Evolutionary conservation across 176 grass and related monocot genomes (phyloP), one percentile per base, ranked within the genome.

Genomic region (Melocanna baccifera): DNA sequence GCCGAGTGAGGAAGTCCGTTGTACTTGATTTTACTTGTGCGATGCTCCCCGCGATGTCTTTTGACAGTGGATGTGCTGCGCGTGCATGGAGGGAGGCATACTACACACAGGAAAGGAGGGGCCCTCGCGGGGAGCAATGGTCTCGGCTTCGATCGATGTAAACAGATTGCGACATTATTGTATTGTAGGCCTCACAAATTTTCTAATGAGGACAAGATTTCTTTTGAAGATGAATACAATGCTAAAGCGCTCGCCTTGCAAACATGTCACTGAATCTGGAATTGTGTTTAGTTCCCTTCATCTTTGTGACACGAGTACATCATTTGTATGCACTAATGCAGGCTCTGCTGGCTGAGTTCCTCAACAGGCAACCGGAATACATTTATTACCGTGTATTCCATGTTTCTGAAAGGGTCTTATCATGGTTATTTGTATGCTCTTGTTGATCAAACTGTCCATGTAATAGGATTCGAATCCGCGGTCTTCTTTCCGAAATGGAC

Each of bases 111-210:
- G 67, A 72, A 26, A 63, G 2, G 62, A 80, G 61, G 61, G 51
- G 23, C 80, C 76, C 34, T 75, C 12, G 4, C 15, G 12, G 89
- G 46, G 62, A 62, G 76, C 34, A 62, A 14, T 63, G 18, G 4
- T 11, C 30, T 62, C 32, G 30, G 67, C 68, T 62, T 53, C 32
- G 34, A 25, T 61, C 34, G 62, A 23, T 91, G 89, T 84, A 91
- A 87, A 87, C 85, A 87, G 63, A 83, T 30, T 39, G 53, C 42
- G 37, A 70, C 85, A 81, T 80, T 80, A 80, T 52, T 90, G 84
- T 87, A 87, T 84, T 84, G 84, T 91, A 87, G 85, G 62, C 25
- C 55, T 76, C 52, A 69, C 69, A 87, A 87, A 87, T 87, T 84
- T 52, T 79, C 89, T 90, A 66, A 85, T 76, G 88, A 81, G 77